Base-by-base conservation (phyloP, 106 monocot genomes). In the Vanilla planifolia region DNA sequence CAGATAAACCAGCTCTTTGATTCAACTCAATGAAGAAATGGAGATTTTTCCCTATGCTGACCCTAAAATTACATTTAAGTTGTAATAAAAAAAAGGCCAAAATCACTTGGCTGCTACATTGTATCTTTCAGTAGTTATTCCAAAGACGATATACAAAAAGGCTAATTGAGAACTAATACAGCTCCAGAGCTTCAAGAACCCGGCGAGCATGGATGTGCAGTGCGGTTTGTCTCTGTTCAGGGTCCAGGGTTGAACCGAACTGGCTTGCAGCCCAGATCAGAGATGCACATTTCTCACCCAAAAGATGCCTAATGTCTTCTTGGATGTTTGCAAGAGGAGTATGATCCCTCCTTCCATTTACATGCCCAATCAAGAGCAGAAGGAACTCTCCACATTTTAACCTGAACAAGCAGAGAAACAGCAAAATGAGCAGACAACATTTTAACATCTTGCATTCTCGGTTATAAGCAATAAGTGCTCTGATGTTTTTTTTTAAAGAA, bases 301-400 rank as follows among this genome's bases (percentile, higher is more conserved):
- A 62, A 28, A 85, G 73, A 57, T 39, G 44, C 11, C 66, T 69
- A 36, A 99, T 46, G 37, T 85, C 82, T 45, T 80, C 80, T 30
- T 88, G 72, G 71, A 92, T 85, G 11, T 63, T 77, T 51, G 76
- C 75, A 35, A 79, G 29, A 2, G 88, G 82, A 60, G 79, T 70
- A 40, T 66, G 70, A 34, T 88, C 77, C 25, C 59, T 82, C 42
- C 69, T 74, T 68, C 79, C 76, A 77, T 88, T 75, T 30, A 92
- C 71, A 57, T 88, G 88, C 2, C 98, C 98, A n/a, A 88, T 77
- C 7, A 99, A 68, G 60, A 99, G 62, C 27, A 99, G 63, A 25
- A 99, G 68, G 63, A 99, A 99, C 63, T 99, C 98, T 21, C 77
- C 88, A 61, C 92, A 92, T 72, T 88, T 92, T 53, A 99, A 80